Base-by-base conservation (phyloP, 2,329 filamentous ascomycete species). In the Trichoderma koningiopsis region DNA sequence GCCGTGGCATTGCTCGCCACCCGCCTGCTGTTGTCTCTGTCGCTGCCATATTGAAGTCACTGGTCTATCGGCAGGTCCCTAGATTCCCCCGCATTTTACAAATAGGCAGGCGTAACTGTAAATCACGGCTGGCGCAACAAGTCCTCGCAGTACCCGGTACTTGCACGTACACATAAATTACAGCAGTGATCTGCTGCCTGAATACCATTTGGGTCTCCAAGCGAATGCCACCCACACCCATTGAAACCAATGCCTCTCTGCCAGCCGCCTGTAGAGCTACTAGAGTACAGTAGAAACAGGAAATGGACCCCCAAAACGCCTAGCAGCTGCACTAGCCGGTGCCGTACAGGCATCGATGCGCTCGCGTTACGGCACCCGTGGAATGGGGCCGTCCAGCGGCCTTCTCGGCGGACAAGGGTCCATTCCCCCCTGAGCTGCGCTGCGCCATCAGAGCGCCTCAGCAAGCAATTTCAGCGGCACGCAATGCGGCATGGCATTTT, bases 1-100 rank as follows among this genome's bases (percentile, higher is more conserved):
- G 40, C 31, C 43, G 52, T 29, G 22, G 5, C 24, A 14, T 49
- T 62, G n/a, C 29, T 62, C 43, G 19, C 59, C 43, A 24, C n/a
- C 13, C 13, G 24, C 33, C 14, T 55, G 33, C 10, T 29, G 22
- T 33, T 53, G 22, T n/a, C 31, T 22, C 24, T 64, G 27, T n/a
- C 33, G 58, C 16, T 29, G 31, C 55, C 61, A 55, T 40, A 33
- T 53, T 29, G 22, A 55, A 53, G 31, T 40, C 47, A 63, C 43
- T 24, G 66, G 40, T 61, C 47, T 37, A 33, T 58, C 67, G 68
- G 68, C 68, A 64, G 40, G 68, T 69, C 68, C 68, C 68, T 69
- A 65, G 68, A 69, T 69, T 69, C 56, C 68, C 68, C 68, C 68
- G 68, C 68, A 69, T 69, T 69, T 62, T 59, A 24, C 40, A 31